Evolutionary conservation across 169 alveolate genomes (phyloP).

Genomic region (Plasmodium malariae): DNA sequence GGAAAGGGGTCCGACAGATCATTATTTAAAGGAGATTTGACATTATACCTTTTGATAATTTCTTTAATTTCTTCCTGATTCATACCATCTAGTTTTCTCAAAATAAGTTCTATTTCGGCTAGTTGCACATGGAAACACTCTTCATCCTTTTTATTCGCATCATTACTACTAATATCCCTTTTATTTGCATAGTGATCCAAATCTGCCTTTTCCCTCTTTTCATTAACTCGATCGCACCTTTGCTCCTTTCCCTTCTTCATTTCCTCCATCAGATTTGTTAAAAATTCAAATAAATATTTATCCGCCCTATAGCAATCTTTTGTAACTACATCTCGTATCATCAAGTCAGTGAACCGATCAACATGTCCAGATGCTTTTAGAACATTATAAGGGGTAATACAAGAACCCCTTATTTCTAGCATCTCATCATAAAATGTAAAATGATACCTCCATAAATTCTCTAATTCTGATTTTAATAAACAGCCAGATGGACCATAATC

Average conservation of each 20-base stretch:
- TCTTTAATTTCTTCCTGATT: slow-evolving; percentile 89
- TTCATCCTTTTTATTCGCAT: slow-evolving; percentile 78
- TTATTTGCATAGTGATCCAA: slow-evolving; percentile 5
- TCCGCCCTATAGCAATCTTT: slow-evolving; percentile 93
- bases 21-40: slow-evolving; percentile 93
- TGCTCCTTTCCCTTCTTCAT: neutral
- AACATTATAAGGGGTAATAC: slow-evolving; percentile 95
- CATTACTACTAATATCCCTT: slow-evolving; percentile 37
- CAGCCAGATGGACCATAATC: slow-evolving; percentile 99
- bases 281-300: slow-evolving; percentile 82
- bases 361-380: slow-evolving; percentile 98
- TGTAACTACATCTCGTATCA: slow-evolving; percentile 94
- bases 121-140: neutral
- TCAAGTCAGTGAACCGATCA: slow-evolving; percentile 97
- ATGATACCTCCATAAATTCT: slow-evolving; percentile 96
- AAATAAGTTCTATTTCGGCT: slow-evolving; percentile 84
- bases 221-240: neutral
- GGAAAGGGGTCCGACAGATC: slow-evolving; percentile 95
- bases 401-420: slow-evolving; percentile 94
- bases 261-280: slow-evolving; percentile 33
- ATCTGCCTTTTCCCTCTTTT: neutral
- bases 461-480: slow-evolving; percentile 95
- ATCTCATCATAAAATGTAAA: slow-evolving; percentile 96
- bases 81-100: slow-evolving; percentile 88
- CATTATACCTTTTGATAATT: slow-evolving; percentile 86